phyloP scores from a whole-genome alignment of 306 rosid species.

The Cucumis melo region DNA sequence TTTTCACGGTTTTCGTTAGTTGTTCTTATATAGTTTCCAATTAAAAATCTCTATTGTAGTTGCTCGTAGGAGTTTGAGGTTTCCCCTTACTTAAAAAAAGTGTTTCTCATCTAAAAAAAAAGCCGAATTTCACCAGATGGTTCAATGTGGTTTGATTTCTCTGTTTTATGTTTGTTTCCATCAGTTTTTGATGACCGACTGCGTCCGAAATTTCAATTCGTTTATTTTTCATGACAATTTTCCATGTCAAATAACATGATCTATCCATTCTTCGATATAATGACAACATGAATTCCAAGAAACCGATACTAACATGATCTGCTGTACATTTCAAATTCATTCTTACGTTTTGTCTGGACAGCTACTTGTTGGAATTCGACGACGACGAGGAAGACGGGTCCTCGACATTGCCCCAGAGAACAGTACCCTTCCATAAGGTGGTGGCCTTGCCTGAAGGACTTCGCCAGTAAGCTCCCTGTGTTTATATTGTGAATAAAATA shows the following conservation, averaged over 20 bases:
- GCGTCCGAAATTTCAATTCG: neutral
- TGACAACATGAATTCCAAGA: neutral
- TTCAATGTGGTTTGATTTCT: neutral
- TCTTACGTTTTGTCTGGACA: conserved; percentile 29
- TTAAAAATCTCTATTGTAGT: too few species aligned
- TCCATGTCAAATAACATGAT: neutral
- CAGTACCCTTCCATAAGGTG: conserved; percentile 81
- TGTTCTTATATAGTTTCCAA: neutral
- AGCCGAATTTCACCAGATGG: neutral
- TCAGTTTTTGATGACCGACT: neutral
- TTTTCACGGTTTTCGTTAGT: neutral
- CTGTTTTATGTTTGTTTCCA: neutral
- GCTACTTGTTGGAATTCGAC: conserved; percentile 83
- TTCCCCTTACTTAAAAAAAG: too few species aligned
- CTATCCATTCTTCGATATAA: neutral
- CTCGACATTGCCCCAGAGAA: conserved; percentile 60
- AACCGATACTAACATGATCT: neutral
- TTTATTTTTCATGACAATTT: neutral
- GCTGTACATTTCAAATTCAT: neutral
- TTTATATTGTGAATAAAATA: conserved; percentile 26
- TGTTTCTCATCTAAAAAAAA: too few species aligned
- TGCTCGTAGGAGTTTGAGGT: too few species aligned
- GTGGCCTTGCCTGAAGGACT: conserved; percentile 91
- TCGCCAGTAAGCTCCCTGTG: conserved; percentile 44
- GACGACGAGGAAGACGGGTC: conserved; percentile 99